Conservation (phyloP, 1,139 yeast genomes). For the Meyerozyma elateridarum region DNA sequence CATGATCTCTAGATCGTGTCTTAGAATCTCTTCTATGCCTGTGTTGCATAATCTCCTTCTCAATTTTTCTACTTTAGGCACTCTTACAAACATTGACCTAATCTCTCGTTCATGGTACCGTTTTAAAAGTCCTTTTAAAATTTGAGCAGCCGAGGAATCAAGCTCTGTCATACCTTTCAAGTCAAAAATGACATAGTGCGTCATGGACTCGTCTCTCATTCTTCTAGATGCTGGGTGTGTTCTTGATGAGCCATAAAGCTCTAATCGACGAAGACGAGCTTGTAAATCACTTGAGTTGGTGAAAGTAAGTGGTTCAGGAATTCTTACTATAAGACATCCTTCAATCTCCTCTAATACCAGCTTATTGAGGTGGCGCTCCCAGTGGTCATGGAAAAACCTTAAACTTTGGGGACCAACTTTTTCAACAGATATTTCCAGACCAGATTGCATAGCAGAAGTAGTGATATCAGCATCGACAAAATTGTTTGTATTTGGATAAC, state of each 20-base stretch:
- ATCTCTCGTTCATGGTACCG: conserved; percentile 55
- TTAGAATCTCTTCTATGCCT: conserved; percentile 28
- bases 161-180: conserved; percentile 80
- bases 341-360: conserved; percentile 65
- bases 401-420: conserved; percentile 9
- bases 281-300: conserved; percentile 85
- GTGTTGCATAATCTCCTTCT: conserved; percentile 27
- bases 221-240: conserved; percentile 81
- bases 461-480: conserved; percentile 74
- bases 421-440: conserved; percentile 7
- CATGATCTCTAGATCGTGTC: conserved; percentile 22
- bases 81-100: conserved; percentile 60
- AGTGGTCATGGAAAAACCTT: conserved; percentile 33
- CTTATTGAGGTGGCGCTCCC: conserved; percentile 34
- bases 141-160: conserved; percentile 86
- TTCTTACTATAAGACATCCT: conserved; percentile 79
- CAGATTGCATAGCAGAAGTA: conserved; percentile 9
- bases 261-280: conserved; percentile 69
- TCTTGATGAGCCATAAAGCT: conserved; percentile 75
- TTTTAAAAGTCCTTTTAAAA: conserved; percentile 54
- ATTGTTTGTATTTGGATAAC: conserved; percentile 71
- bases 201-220: conserved; percentile 48
- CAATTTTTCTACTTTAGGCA: conserved; percentile 38
- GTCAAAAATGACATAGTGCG: conserved; percentile 72
- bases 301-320: conserved; percentile 91